Conservation (phyloP, 345 rosid species). For the Chamaenerion angustifolium region DNA sequence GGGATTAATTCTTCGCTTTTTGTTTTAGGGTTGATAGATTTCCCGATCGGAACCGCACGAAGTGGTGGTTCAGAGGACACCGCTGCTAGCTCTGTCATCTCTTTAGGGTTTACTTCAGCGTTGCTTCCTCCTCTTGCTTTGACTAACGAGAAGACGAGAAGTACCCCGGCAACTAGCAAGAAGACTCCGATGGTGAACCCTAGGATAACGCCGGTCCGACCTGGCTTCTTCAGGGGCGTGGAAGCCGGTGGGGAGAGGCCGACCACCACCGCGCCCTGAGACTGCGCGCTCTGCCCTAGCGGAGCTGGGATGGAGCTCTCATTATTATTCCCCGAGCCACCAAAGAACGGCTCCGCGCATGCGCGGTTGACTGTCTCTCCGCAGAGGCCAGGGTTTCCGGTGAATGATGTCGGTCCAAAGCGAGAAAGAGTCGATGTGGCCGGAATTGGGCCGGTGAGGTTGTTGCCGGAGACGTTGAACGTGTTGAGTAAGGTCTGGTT, state of each 20-base stretch:
- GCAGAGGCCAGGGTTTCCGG: slow-evolving; percentile 53
- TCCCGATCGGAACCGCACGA: neutral
- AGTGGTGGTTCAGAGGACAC: neutral
- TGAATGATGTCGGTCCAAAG: slow-evolving; percentile 48
- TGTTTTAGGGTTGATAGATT: neutral
- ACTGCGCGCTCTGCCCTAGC: slow-evolving; percentile 47
- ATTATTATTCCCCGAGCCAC: slow-evolving; percentile 7
- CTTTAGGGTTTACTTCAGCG: slow-evolving; percentile 1
- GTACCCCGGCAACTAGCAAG: slow-evolving; percentile 24
- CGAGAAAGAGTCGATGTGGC: slow-evolving; percentile 46
- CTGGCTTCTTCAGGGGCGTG: slow-evolving; percentile 14
- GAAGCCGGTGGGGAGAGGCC: slow-evolving; percentile 26
- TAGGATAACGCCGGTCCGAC: slow-evolving; percentile 21
- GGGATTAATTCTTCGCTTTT: neutral
- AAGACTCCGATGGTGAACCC: slow-evolving; percentile 41
- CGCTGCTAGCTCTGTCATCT: neutral
- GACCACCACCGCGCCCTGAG: slow-evolving; percentile 19
- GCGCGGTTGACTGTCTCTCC: slow-evolving; percentile 58
- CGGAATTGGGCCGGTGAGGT: slow-evolving; percentile 62
- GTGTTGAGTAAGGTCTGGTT: slow-evolving; percentile 41
- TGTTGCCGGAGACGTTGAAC: slow-evolving; percentile 68
- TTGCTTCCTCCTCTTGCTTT: slow-evolving; percentile 16
- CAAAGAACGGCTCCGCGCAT: slow-evolving; percentile 65
- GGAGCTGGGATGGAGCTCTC: slow-evolving; percentile 22
- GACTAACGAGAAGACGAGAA: slow-evolving; percentile 27